Conservation (phyloP, 1,139 yeast genomes). For the Arxiozyma heterogenica region DNA sequence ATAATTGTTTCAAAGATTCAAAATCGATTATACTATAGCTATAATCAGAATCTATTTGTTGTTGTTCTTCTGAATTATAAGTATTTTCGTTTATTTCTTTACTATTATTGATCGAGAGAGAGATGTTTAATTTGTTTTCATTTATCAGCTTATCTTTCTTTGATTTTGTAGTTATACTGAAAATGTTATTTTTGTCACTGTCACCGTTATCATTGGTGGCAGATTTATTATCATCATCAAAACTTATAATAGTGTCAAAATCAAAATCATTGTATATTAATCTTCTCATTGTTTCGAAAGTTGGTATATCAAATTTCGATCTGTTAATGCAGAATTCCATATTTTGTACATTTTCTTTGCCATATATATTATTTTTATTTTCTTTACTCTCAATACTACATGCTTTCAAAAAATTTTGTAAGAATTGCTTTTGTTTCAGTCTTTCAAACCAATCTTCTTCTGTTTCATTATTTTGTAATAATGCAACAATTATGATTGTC, state of each 20-base stretch:
- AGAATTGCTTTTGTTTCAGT: conserved; percentile 31
- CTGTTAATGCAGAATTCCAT: no score
- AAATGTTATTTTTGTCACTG: conserved; percentile 18
- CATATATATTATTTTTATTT: no score
- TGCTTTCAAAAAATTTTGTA: background rate
- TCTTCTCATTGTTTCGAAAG: conserved; percentile 33
- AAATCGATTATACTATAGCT: conserved; percentile 9
- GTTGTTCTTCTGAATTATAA: conserved; percentile 8
- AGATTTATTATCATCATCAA: no score
- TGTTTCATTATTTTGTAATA: conserved; percentile 61
- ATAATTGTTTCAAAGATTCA: conserved; percentile 26
- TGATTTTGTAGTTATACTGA: conserved; percentile 22
- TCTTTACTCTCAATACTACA: no score
- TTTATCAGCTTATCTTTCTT: conserved; percentile 14
- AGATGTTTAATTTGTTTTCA: conserved; percentile 1
- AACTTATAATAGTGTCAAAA: conserved; percentile 25
- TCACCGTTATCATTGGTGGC: background rate
- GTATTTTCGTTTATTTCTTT: conserved; percentile 7
- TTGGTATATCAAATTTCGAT: background rate
- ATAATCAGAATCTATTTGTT: conserved; percentile 15
- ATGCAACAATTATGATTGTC: conserved; percentile 88
- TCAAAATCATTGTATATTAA: conserved; percentile 31
- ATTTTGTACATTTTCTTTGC: no score
- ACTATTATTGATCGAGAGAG: background rate
- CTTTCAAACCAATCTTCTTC: conserved; percentile 81